Percentiles rank a stretch among this genome's conserved stretches.
Evolutionary conservation across 495 filamentous ascomycete species (phyloP).

Genomic region (Penicillium psychrofluorescens): DNA sequence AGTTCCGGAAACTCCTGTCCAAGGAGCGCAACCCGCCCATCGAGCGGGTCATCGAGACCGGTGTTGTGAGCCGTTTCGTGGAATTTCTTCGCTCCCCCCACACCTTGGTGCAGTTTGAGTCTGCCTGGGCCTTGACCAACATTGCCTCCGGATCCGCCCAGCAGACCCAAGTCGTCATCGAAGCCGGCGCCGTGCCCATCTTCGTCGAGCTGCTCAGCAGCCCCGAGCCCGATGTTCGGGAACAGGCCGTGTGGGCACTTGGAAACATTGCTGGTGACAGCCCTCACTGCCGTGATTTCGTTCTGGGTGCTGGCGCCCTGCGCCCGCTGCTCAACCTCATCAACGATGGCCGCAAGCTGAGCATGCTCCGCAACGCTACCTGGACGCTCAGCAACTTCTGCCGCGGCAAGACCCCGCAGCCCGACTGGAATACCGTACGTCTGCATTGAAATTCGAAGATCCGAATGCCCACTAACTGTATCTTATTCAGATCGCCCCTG

Average conservation of each 20-base stretch:
- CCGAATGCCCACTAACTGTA: background rate
- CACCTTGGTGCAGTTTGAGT: slow-evolving; percentile 98
- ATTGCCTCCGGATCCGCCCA: slow-evolving; percentile 96
- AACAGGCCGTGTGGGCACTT: slow-evolving; percentile 98
- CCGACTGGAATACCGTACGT: slow-evolving; percentile 88
- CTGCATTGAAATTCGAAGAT: background rate
- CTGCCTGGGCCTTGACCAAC: slow-evolving; percentile 98
- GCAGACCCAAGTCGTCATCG: slow-evolving; percentile 98
- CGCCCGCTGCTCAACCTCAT: slow-evolving; percentile 81
- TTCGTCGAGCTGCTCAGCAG: slow-evolving; percentile 93
- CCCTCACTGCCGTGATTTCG: slow-evolving; percentile 92
- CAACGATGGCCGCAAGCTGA: slow-evolving; percentile 96
- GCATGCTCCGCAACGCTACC: slow-evolving; percentile 97
- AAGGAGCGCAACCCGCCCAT: slow-evolving; percentile 99
- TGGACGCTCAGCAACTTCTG: slow-evolving; percentile 99
- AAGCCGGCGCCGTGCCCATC: slow-evolving; percentile 96
- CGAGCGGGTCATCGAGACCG: slow-evolving; percentile 98
- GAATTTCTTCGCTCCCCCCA: slow-evolving; percentile 98
- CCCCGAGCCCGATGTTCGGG: slow-evolving; percentile 95
- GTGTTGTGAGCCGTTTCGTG: slow-evolving; percentile 94
- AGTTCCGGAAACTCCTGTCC: slow-evolving; percentile 94
- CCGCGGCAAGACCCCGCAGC: slow-evolving; percentile 98
- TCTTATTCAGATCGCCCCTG: slow-evolving; percentile 70
- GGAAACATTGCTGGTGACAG: slow-evolving; percentile 99
- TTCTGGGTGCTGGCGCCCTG: slow-evolving; percentile 81